Evolutionary conservation across 257 asterid species (phyloP).

Genomic region (Forsythia viridissima): DNA sequence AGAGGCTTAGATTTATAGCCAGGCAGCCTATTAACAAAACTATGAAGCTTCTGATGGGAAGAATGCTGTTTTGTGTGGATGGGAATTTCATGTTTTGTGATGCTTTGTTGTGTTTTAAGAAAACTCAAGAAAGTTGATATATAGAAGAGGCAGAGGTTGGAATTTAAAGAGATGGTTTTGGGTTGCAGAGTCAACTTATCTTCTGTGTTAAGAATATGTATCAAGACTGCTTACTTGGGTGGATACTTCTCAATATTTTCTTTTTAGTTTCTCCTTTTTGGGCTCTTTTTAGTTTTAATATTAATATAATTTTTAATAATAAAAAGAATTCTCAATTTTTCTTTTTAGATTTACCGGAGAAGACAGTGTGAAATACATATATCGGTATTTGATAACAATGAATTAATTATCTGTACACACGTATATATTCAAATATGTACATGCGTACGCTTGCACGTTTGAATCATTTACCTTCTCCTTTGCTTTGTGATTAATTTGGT

Average conservation of each 20-base stretch:
- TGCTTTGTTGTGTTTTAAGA: conserved; percentile 24
- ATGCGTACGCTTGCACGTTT: not conserved
- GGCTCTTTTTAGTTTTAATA: conserved; percentile 11
- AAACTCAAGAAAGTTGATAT: conserved; percentile 17
- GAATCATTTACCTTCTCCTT: not conserved
- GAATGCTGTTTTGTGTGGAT: conserved; percentile 35
- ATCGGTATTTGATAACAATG: not conserved
- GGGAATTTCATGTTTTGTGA: conserved; percentile 33
- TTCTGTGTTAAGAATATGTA: conserved; percentile 38
- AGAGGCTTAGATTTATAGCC: conserved; percentile 37
- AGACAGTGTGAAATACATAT: not conserved
- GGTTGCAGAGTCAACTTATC: conserved; percentile 64
- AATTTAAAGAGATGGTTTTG: conserved; percentile 46
- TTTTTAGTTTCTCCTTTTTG: conserved; percentile 22
- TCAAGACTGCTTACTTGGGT: conserved; percentile 57
- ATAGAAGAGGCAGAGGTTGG: conserved; percentile 39
- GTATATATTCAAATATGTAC: not conserved
- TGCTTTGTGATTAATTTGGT: not conserved
- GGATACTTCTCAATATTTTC: conserved; percentile 30
- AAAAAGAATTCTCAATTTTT: too few species aligned
- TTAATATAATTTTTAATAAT: not conserved
- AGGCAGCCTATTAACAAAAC: conserved; percentile 47
- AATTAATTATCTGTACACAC: too few species aligned
- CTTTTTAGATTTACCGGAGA: too few species aligned
- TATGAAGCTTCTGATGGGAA: conserved; percentile 33